Evolutionary conservation across 177 flowering plant species (phyloP).

Genomic region (Vitis hybrid): DNA sequence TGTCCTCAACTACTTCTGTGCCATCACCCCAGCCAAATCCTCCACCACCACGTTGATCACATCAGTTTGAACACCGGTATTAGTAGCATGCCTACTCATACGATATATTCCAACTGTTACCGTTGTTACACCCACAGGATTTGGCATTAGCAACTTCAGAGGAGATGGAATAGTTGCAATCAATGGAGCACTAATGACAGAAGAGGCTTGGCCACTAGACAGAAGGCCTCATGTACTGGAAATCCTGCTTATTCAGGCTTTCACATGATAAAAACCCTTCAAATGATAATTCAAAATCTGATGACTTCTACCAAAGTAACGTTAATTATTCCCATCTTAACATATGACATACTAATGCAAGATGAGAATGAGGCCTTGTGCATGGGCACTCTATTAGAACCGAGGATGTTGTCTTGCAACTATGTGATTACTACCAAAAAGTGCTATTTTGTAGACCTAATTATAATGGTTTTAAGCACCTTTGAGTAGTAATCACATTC

Average conservation of each 20-base stretch:
- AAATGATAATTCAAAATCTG: constrained; percentile 72
- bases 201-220: constrained; percentile 96
- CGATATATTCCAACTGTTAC: constrained; percentile 92
- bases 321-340: constrained; percentile 72
- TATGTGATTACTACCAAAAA: too few relatives aligned
- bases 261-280: constrained; percentile 84
- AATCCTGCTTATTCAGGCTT: constrained; percentile 77
- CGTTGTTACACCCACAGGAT: constrained; percentile 77
- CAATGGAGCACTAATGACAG: constrained; percentile 82
- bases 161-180: constrained; percentile 90
- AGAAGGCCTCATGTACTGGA: constrained; percentile 74
- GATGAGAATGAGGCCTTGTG: constrained; percentile 79
- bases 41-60: constrained; percentile 87
- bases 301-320: constrained; percentile 75
- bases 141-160: constrained; percentile 71
- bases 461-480: too few relatives aligned
- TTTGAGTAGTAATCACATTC: too few relatives aligned
- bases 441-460: too few relatives aligned
- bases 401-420: constrained; percentile 69
- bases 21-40: constrained; percentile 53
- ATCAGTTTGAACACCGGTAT: constrained; percentile 84
- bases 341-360: constrained; percentile 78
- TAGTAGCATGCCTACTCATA: constrained; percentile 86
- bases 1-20: constrained; percentile 13
- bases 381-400: constrained; percentile 77